phyloP scores from a whole-genome alignment of 2,329 filamentous ascomycete genomes.

The Diaporthe sp. region DNA sequence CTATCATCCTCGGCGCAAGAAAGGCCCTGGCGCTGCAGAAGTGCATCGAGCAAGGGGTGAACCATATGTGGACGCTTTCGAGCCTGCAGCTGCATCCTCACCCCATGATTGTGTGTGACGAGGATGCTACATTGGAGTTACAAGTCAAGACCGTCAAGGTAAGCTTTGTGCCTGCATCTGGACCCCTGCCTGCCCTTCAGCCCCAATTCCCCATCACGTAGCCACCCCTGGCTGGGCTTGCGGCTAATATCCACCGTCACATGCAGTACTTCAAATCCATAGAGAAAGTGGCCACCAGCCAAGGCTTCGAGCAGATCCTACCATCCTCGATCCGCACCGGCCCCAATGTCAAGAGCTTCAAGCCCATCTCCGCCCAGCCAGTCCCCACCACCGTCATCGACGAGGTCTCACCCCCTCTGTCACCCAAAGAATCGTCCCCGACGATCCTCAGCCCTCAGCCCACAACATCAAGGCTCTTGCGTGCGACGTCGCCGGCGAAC shows the following conservation, averaged over 20 bases:
- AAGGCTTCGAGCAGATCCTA: constrained; percentile 62
- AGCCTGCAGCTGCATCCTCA: constrained; percentile 80
- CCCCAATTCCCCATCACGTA: neutral
- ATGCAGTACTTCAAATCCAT: constrained; percentile 72
- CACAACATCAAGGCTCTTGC: constrained; percentile 67
- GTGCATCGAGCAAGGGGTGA: constrained; percentile 81
- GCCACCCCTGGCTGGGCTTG: neutral
- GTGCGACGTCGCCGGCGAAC: constrained; percentile 64
- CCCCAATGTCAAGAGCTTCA: constrained; percentile 47
- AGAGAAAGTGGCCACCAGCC: constrained; percentile 64
- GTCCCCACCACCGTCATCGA: constrained; percentile 56
- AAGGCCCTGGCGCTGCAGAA: constrained; percentile 80
- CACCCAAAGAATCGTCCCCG: constrained; percentile 51
- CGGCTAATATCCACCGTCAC: neutral
- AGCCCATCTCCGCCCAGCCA: constrained; percentile 43
- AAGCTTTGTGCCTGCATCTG: constrained; percentile 15
- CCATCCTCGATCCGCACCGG: constrained; percentile 69
- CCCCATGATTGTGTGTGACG: constrained; percentile 81
- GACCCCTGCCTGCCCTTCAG: neutral
- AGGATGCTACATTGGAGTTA: constrained; percentile 76
- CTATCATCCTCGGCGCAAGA: constrained; percentile 80
- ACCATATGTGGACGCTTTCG: constrained; percentile 86
- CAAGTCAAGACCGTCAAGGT: constrained; percentile 75
- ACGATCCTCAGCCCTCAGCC: constrained; percentile 69
- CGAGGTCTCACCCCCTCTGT: constrained; percentile 49